Conservation (phyloP, 495 filamentous ascomycete genomes). For the Neurospora sp. region DNA sequence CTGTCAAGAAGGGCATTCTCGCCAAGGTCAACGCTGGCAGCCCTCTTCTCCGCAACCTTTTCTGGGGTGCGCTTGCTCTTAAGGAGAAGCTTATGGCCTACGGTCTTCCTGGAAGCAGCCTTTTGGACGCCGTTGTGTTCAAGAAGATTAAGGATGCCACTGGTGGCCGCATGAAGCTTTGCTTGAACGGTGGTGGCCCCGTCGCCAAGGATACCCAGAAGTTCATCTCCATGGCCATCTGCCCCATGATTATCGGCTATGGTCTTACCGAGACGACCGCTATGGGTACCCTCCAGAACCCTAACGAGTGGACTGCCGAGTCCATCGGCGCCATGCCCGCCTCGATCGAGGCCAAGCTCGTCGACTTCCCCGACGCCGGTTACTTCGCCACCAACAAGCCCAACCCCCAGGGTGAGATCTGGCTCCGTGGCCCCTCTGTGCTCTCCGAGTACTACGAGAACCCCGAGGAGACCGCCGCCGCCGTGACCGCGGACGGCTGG, state of each 20-base stretch:
- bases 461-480: slow-evolving; percentile 69
- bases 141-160: slow-evolving; percentile 89
- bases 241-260: slow-evolving; percentile 88
- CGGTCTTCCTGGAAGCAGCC: slow-evolving; percentile 62
- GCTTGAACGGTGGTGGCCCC: slow-evolving; percentile 81
- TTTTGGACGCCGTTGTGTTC: slow-evolving; percentile 73
- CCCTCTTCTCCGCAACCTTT: slow-evolving; percentile 66
- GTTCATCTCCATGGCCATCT: slow-evolving; percentile 82
- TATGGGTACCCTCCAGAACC: slow-evolving; percentile 88
- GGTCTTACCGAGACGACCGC: slow-evolving; percentile 91
- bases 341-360: slow-evolving; percentile 81
- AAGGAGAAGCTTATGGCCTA: slow-evolving; percentile 70
- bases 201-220: slow-evolving; percentile 77
- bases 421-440: slow-evolving; percentile 75
- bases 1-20: slow-evolving; percentile 95
- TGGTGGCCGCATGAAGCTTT: slow-evolving; percentile 67
- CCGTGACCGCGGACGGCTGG: slow-evolving; percentile 73
- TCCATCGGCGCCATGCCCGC: slow-evolving; percentile 75
- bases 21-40: slow-evolving; percentile 71
- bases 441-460: slow-evolving; percentile 69
- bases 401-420: slow-evolving; percentile 86
- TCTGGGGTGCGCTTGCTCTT: slow-evolving; percentile 82
- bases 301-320: slow-evolving; percentile 75
- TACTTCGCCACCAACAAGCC: slow-evolving; percentile 81
- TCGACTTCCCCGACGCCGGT: slow-evolving; percentile 90